Base-by-base conservation (phyloP, 495 filamentous ascomycete genomes). In the Aspergillus carlsbadensis region DNA sequence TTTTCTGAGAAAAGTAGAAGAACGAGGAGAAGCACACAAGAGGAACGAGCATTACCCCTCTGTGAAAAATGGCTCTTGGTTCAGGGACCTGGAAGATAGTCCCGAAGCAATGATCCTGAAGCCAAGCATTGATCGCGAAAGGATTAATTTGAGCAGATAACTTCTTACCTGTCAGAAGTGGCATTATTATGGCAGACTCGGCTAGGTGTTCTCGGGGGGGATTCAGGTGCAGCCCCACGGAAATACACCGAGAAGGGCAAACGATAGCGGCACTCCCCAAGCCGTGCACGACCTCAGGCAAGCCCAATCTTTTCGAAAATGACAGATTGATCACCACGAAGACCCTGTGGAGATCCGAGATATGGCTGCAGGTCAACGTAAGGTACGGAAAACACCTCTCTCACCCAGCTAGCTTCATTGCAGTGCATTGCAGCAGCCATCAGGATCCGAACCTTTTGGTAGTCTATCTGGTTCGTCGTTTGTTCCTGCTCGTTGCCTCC, bases 361-460 rank as follows among this genome's bases (percentile, higher is more conserved):
- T 46, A 15, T 8, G 33, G 18, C 34, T 57, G 54, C 54, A 57
- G 34, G 54, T 44, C 36, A 57, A 57, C 35, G 54, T 44, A 57
- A 57, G 54, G 54, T 57, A 57, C 54, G 45, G 37, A 50, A 22
- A 50, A 42, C 37, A 44, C 50, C 54, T 44, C 54, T 36, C 24
- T 57, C 40, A 22, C 10, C 33, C 18, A 36, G 48, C 45, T 33
- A 58, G 22, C 21, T 29, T 33, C 56, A 54, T 36, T 26, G 21
- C 24, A 49, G 22, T 52, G 57, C 57, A 59, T 59, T 37, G 57
- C 57, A 50, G 37, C 37, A 24, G 17, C 17, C 35, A 33, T 56
- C 21, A 36, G 22, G 14, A 17, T 17, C 22, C 43, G 31, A 29
- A 24, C 14, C 53, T 34, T 31, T 50, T 34, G n/a, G n/a, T n/a